Evolutionary conservation across 2,329 filamentous ascomycete species (phyloP).

Genomic region (Pyricularia sp.): DNA sequence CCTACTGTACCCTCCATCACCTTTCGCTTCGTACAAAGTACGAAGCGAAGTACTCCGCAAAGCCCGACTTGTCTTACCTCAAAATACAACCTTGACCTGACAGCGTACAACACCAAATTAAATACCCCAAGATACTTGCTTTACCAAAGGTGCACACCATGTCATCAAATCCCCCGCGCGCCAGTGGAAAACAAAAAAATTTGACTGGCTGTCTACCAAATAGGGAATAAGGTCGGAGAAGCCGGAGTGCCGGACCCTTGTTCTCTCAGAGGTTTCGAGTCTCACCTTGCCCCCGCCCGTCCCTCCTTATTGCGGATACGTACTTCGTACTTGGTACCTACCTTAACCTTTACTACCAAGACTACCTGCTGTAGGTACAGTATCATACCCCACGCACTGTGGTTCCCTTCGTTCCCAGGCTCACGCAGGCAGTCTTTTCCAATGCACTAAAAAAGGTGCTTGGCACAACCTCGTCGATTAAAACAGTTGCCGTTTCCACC

Average conservation of each 20-base stretch:
- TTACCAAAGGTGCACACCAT: not conserved
- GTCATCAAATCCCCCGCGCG: not conserved
- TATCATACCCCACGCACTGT: too few species aligned
- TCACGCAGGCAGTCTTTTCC: not conserved
- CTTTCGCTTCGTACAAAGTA: too few species aligned
- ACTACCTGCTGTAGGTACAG: too few species aligned
- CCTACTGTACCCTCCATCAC: too few species aligned
- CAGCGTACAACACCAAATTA: not conserved
- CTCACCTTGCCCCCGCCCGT: not conserved
- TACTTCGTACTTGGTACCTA: not conserved
- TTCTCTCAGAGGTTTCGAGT: not conserved
- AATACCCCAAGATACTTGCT: too few species aligned
- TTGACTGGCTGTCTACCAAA: not conserved
- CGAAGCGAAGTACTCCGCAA: not conserved
- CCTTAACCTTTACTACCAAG: too few species aligned
- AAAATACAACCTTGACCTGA: not conserved
- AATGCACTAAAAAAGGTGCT: not conserved
- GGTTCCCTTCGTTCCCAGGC: not conserved
- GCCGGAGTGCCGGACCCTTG: not conserved
- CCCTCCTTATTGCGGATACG: not conserved
- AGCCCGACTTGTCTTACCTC: not conserved
- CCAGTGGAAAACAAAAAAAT: not conserved
- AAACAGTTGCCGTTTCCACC: not conserved
- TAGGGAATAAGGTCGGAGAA: not conserved
- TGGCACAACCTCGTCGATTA: not conserved